Evolutionary conservation across 441 rosid genomes (phyloP).

Genomic region (Pelargonium australe): DNA sequence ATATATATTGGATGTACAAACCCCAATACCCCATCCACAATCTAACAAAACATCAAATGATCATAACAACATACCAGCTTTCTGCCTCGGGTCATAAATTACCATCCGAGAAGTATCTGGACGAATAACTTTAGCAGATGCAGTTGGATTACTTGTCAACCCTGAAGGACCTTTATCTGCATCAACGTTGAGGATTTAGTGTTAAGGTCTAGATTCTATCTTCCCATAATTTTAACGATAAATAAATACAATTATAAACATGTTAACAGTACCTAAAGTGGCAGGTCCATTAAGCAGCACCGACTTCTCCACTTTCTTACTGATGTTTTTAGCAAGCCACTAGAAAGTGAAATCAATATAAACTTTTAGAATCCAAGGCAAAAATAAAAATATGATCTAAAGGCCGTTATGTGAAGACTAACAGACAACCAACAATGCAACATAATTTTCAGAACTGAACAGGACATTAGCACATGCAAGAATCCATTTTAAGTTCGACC

Average conservation of each 20-base stretch:
- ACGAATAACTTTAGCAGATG: conserved; percentile 45
- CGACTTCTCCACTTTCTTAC: conserved; percentile 65
- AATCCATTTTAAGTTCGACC: not conserved
- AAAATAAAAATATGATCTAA: not conserved
- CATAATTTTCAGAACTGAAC: conserved; percentile 1
- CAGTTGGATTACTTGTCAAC: conserved; percentile 32
- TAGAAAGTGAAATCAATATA: conserved; percentile 26
- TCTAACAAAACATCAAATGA: not conserved
- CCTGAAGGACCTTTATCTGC: conserved; percentile 39
- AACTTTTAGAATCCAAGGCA: conserved; percentile 13
- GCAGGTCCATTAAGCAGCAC: conserved; percentile 44
- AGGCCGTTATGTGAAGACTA: not conserved
- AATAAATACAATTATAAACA: conserved; percentile 7
- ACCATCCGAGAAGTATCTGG: conserved; percentile 76
- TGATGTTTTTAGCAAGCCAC: conserved; percentile 72
- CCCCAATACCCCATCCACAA: too few relatives aligned
- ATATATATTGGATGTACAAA: too few relatives aligned
- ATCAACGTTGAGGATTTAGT: conserved; percentile 7
- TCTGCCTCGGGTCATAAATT: conserved; percentile 68
- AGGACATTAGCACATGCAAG: not conserved
- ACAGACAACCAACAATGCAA: not conserved
- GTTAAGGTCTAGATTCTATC: conserved; percentile 14
- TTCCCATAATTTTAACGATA: conserved; percentile 1
- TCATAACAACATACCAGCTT: conserved; percentile 42
- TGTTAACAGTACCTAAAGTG: conserved; percentile 35